These are phyloP conservation scores for Biscogniauxia mediterranea DNA, from an alignment of 2,329 filamentous ascomycete species.

Conservation along the genomic window DNA sequence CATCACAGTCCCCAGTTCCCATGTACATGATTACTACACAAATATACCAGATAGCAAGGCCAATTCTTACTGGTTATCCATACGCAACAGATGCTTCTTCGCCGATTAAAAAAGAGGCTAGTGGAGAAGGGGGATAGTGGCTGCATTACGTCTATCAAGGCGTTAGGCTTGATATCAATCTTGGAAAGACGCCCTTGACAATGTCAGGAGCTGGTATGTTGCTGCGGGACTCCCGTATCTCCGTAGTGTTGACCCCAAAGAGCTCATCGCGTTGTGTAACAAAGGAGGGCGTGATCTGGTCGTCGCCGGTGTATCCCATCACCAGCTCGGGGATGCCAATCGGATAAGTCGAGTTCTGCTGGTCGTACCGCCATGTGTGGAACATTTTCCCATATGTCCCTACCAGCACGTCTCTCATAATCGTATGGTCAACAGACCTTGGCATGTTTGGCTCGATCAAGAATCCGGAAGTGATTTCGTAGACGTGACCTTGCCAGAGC, in stretches of 20 bases:
- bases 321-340: conserved; percentile 62
- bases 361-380: conserved; percentile 27
- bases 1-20: background rate
- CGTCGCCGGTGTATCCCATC: conserved; percentile 55
- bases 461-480: conserved; percentile 24
- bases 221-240: conserved; percentile 16
- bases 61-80: background rate
- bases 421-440: conserved; percentile 21
- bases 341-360: conserved; percentile 41
- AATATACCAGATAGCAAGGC: too few relatives aligned
- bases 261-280: conserved; percentile 19
- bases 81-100: background rate
- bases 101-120: background rate
- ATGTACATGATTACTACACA: background rate
- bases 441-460: conserved; percentile 20
- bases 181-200: conserved; percentile 8
- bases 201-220: conserved; percentile 16
- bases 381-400: conserved; percentile 28
- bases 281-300: conserved; percentile 40
- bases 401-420: conserved; percentile 26
- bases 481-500: conserved; percentile 24
- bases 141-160: too few relatives aligned
- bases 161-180: too few relatives aligned
- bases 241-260: conserved; percentile 24
- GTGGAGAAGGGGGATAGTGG: background rate